Percentiles rank a stretch among this genome's conserved stretches.
phyloP scores from a whole-genome alignment of 257 asterid genomes.

The Solanum appendiculatum region DNA sequence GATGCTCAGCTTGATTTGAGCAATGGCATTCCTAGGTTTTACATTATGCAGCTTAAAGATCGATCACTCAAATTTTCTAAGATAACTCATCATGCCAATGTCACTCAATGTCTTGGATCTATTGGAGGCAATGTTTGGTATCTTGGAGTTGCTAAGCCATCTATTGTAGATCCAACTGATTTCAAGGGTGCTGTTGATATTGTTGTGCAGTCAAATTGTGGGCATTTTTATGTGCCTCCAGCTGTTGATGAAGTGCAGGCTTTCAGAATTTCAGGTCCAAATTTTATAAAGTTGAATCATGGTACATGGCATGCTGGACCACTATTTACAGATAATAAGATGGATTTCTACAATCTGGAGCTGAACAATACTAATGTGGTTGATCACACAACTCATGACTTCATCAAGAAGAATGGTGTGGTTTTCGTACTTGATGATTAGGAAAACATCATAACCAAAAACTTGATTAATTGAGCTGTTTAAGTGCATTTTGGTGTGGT shows the following conservation, averaged over 20 bases:
- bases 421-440: constrained; percentile 39
- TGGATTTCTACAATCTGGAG: constrained; percentile 90
- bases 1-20: constrained; percentile 88
- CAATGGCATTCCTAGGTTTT: constrained; percentile 78
- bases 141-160: constrained; percentile 85
- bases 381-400: constrained; percentile 67
- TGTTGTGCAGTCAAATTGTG: constrained; percentile 40
- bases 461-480: neutral
- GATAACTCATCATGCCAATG: constrained; percentile 83
- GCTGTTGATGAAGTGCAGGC: constrained; percentile 53
- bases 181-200: constrained; percentile 9
- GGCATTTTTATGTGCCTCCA: constrained; percentile 69
- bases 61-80: constrained; percentile 50
- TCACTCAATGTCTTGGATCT: constrained; percentile 90
- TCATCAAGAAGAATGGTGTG: constrained; percentile 30
- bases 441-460: neutral
- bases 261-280: constrained; percentile 74
- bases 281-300: constrained; percentile 58
- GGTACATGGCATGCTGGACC: constrained; percentile 99
- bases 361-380: constrained; percentile 83
- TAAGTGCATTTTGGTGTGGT: neutral
- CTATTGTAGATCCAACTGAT: constrained; percentile 30
- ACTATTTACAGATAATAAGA: constrained; percentile 37
- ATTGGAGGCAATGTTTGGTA: constrained; percentile 81
- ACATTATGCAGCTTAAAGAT: constrained; percentile 67